Evolutionary conservation across 306 rosid species (phyloP), one percentile per base, ranked within the genome.

Genomic region (Inga leiocalycina): DNA sequence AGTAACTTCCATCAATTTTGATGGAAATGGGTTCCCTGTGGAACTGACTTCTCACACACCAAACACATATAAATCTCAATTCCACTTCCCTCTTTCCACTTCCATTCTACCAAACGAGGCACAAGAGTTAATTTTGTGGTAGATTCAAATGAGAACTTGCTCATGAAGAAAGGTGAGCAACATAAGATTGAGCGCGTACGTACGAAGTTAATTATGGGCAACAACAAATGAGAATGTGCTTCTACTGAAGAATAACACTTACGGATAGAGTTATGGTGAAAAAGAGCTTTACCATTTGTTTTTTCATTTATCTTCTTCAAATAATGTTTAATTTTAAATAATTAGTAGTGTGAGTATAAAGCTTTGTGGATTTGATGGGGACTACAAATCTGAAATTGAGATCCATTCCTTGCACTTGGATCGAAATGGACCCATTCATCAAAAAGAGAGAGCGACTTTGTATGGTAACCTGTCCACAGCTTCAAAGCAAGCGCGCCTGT

Each of bases 311-410:
- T 62, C 24, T 62, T 24, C 13, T 27, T 62, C 12, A 24, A 0
- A n/a, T 59, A 22, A 22, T 22, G 68, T 20, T 15, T 65, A 65
- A 30, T 13, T 64, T 22, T 83, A 15, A 52, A 52, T 48, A 74
- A 3, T 49, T 39, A 48, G n/a, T 17, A 16, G 8, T 14, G 76
- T 19, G 76, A 71, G 61, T 65, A 20, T n/a, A 24, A 22, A 11
- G 43, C 65, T 46, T 62, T 56, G 80, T 62, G 46, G 86, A 86
- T 88, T 85, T 82, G 78, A 81, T 88, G 91, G 89, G 91, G 89
- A 51, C 88, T 71, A 75, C 85, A 75, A 69, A 86, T 86, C 91
- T 54, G 76, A 65, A 65, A 73, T n/a, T 56, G 56, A 52, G 56
- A 66, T 71, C 79, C 80, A 48, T 86, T 79, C 91, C 64, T 62